Conservation (phyloP, 306 rosid genomes). For the Nissolia schottii region DNA sequence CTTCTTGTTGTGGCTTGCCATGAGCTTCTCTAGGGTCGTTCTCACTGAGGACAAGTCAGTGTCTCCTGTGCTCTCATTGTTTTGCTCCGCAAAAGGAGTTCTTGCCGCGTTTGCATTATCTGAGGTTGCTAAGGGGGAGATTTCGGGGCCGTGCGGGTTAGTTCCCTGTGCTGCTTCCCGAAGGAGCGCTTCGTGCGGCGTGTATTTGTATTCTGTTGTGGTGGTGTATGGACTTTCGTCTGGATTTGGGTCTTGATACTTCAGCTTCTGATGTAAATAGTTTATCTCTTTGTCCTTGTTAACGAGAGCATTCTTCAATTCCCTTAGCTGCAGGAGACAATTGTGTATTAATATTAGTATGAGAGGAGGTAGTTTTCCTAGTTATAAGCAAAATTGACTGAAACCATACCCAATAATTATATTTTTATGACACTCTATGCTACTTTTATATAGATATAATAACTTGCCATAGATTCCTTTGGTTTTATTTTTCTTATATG, state of each 20-base stretch:
- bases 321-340: slow-evolving; percentile 40
- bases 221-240: slow-evolving; percentile 45
- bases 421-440: background rate
- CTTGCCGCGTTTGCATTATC: slow-evolving; percentile 18
- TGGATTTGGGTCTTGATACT: slow-evolving; percentile 26
- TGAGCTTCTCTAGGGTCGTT: slow-evolving; percentile 16
- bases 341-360: background rate
- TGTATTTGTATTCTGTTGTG: slow-evolving; percentile 45
- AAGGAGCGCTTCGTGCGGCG: slow-evolving; percentile 36
- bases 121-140: slow-evolving; percentile 14
- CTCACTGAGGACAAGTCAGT: background rate
- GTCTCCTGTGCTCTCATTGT: background rate
- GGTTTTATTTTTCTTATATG: background rate
- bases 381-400: background rate
- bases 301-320: slow-evolving; percentile 47
- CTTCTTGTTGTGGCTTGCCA: slow-evolving; percentile 27
- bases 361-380: background rate
- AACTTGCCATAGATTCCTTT: background rate
- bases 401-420: background rate
- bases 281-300: slow-evolving; percentile 62
- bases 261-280: slow-evolving; percentile 43
- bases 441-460: background rate
- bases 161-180: slow-evolving; percentile 29
- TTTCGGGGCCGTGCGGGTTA: slow-evolving; percentile 24
- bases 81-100: slow-evolving; percentile 21